Percentiles rank a stretch among this genome's conserved stretches.
Evolutionary conservation across 108 stramenopile genomes (phyloP).

Genomic region (Parietichytrium sp.): DNA sequence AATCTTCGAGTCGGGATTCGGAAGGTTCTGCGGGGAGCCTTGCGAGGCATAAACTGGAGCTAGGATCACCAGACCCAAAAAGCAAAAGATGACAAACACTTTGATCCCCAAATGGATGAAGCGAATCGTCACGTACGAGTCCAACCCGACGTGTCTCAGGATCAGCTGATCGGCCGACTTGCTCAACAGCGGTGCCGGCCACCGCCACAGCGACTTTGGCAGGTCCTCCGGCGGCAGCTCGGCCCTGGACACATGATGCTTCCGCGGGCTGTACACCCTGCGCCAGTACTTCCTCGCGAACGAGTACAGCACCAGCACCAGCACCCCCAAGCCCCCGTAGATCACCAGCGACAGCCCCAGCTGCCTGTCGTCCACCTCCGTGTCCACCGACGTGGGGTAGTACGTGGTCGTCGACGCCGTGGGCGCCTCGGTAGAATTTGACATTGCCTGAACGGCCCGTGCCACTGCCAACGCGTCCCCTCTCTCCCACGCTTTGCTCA

Average conservation of each 20-base stretch:
- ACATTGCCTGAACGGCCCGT: too few relatives aligned
- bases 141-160: background rate
- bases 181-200: background rate
- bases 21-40: background rate
- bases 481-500: too few relatives aligned
- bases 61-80: background rate
- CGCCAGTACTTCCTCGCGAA: background rate
- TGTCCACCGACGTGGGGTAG: conserved; percentile 23
- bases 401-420: too few relatives aligned
- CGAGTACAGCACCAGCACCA: background rate
- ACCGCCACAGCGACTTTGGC: background rate
- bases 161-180: background rate
- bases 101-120: background rate
- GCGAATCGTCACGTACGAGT: conserved; percentile 36
- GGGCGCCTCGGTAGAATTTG: too few relatives aligned
- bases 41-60: background rate
- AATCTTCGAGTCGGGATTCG: background rate
- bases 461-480: too few relatives aligned
- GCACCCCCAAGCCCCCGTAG: conserved; percentile 3
- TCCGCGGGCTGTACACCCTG: background rate
- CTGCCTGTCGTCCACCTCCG: background rate
- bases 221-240: background rate
- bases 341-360: background rate
- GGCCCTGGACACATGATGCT: background rate
- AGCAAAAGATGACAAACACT: background rate